Percentiles rank a stretch among this genome's conserved stretches.
Evolutionary conservation across 148 eudicot species (phyloP).

Genomic region (Cornus florida): DNA sequence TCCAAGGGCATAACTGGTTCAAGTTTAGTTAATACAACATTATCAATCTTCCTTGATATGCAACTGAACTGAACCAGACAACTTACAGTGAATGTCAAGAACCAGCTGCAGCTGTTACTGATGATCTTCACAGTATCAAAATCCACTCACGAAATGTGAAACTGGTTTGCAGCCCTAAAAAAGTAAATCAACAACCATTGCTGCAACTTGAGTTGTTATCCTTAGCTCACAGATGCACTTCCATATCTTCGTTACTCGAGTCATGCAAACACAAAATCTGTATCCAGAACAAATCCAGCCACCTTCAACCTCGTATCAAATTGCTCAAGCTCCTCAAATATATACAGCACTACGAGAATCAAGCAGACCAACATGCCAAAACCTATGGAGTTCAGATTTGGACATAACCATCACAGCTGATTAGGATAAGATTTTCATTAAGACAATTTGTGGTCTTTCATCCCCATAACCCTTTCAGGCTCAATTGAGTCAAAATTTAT

Average conservation of each 20-base stretch:
- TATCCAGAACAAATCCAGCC: conserved; percentile 39
- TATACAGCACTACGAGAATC: neutral
- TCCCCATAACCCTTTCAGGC: neutral
- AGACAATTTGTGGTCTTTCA: neutral
- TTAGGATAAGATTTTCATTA: neutral
- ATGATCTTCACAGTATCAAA: conserved; percentile 42
- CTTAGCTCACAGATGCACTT: neutral
- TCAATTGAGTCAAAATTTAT: too few species aligned
- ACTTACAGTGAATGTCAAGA: neutral
- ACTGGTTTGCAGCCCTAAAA: conserved; percentile 43
- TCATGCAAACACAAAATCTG: conserved; percentile 47
- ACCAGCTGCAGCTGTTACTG: conserved; percentile 18
- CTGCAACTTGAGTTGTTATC: conserved; percentile 44
- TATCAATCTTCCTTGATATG: neutral
- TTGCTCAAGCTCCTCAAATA: conserved; percentile 30
- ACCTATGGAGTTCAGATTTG: too few species aligned
- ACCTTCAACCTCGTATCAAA: conserved; percentile 39
- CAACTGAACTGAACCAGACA: neutral
- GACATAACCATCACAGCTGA: neutral
- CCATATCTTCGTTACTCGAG: conserved; percentile 37
- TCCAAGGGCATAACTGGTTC: neutral
- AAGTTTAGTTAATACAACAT: neutral
- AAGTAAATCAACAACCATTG: conserved; percentile 30
- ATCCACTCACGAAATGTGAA: conserved; percentile 45
- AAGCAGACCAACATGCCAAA: too few species aligned